phyloP scores from a whole-genome alignment of 2,329 filamentous ascomycete genomes.

The Colletotrichum horii region DNA sequence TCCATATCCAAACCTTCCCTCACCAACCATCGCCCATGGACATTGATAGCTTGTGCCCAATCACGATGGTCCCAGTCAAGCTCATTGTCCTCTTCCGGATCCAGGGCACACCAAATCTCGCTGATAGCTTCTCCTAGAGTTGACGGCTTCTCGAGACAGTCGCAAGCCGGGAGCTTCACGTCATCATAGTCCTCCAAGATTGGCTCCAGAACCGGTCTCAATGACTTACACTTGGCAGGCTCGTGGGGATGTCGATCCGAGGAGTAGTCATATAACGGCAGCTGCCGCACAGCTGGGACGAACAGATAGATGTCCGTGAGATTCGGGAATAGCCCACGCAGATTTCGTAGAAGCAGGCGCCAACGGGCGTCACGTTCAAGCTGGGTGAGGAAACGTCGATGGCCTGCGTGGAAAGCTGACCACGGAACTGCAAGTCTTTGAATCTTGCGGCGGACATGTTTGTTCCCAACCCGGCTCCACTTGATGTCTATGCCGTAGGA shows the following conservation, averaged over 20 bases:
- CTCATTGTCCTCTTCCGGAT: not conserved
- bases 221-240: not conserved
- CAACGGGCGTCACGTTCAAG: not conserved
- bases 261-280: accelerated
- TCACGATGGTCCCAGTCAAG: not conserved
- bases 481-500: not conserved
- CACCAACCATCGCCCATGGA: not conserved
- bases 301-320: not conserved
- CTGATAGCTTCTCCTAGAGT: not conserved
- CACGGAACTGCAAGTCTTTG: not conserved
- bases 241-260: not conserved
- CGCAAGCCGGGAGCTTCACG: not conserved
- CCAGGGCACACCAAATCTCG: not conserved
- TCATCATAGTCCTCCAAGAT: not conserved
- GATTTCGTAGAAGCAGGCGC: not conserved
- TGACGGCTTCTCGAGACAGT: not conserved
- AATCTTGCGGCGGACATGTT: not conserved
- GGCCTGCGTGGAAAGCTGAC: not conserved
- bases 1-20: not conserved
- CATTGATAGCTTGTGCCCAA: not conserved
- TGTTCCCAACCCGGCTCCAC: not conserved
- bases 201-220: not conserved
- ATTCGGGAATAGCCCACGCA: not conserved
- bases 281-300: not conserved
- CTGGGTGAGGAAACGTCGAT: not conserved